phyloP scores from a whole-genome alignment of 208 protist genomes.

The Trypanosoma melophagium region DNA sequence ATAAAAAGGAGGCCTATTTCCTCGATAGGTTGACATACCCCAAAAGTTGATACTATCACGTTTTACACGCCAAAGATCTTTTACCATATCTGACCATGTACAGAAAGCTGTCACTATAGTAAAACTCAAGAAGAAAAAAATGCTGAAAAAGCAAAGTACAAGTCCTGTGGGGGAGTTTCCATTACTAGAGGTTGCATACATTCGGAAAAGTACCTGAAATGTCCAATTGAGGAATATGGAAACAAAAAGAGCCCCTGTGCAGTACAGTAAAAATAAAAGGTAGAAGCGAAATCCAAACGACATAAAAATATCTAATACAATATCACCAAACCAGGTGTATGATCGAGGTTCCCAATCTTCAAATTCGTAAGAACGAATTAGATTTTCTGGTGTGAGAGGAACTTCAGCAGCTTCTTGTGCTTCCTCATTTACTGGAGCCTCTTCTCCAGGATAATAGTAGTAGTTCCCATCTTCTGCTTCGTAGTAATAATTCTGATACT shows the following conservation, averaged over 20 bases:
- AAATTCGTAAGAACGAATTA: slow-evolving; percentile 69
- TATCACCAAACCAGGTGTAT: slow-evolving; percentile 73
- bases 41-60: slow-evolving; percentile 67
- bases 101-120: slow-evolving; percentile 61
- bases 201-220: slow-evolving; percentile 69
- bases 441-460: slow-evolving; percentile 58
- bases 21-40: slow-evolving; percentile 72
- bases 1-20: slow-evolving; percentile 68
- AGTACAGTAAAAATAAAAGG: slow-evolving; percentile 76
- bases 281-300: slow-evolving; percentile 69
- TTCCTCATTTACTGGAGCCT: slow-evolving; percentile 28
- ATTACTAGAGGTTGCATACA: slow-evolving; percentile 49
- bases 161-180: slow-evolving; percentile 36
- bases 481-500: slow-evolving; percentile 77
- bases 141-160: slow-evolving; percentile 61
- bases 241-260: slow-evolving; percentile 50
- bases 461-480: slow-evolving; percentile 73
- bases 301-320: slow-evolving; percentile 79
- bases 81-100: slow-evolving; percentile 70
- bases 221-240: slow-evolving; percentile 64
- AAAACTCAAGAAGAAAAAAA: slow-evolving; percentile 85
- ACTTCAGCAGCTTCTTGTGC: slow-evolving; percentile 26
- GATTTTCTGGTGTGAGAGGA: slow-evolving; percentile 34
- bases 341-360: slow-evolving; percentile 68
- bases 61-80: slow-evolving; percentile 60